Evolutionary conservation across 2,329 filamentous ascomycete species (phyloP).

Genomic region (Trichoderma arundinaceum): DNA sequence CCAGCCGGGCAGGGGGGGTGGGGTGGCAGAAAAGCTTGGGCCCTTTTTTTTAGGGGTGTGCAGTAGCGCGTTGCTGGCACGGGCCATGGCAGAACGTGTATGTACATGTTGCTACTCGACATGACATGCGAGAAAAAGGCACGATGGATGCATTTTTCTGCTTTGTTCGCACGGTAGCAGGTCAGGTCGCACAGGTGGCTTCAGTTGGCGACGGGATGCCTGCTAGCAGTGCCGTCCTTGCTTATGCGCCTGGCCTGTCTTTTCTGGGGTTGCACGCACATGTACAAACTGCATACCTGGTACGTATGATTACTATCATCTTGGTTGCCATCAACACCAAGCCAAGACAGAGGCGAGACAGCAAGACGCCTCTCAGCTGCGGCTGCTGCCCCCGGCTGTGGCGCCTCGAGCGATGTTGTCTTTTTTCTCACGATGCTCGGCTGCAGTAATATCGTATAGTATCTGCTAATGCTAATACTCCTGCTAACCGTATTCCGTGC

Average conservation of each 20-base stretch:
- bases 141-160: no score
- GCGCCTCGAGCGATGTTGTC: no score
- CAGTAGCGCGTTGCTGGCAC: slow-evolving; percentile 4
- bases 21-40: slow-evolving; percentile 14
- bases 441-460: background rate
- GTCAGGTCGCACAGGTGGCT: background rate
- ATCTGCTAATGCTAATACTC: background rate
- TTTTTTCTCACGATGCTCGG: no score
- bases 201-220: background rate
- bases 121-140: no score
- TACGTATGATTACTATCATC: no score
- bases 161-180: no score
- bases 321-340: no score
- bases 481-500: background rate
- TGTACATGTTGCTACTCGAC: background rate
- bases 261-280: slow-evolving; percentile 4
- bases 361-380: no score
- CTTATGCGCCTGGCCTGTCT: no score
- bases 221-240: background rate
- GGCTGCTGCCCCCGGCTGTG: no score
- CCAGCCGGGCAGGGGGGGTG: slow-evolving; percentile 20
- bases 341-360: no score
- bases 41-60: slow-evolving; percentile 13
- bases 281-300: no score
- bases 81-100: background rate